Conservation (phyloP, 345 rosid genomes). For the Gossypium bickii region DNA sequence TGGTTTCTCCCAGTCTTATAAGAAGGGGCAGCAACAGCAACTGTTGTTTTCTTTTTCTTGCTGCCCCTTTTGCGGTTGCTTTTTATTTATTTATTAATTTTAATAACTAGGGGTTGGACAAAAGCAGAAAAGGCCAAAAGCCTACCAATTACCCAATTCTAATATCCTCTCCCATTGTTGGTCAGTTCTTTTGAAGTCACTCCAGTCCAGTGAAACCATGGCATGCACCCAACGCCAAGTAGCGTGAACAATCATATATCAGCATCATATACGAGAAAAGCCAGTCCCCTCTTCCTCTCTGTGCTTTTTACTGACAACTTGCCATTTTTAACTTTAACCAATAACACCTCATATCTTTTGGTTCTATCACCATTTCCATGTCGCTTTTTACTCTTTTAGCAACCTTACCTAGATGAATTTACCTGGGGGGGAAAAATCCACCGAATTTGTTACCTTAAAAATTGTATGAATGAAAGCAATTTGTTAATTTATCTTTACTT, state of each 20-base stretch:
- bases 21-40: slow-evolving; percentile 19
- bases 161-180: not conserved
- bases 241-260: not conserved
- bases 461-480: not conserved
- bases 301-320: not conserved
- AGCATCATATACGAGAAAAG: slow-evolving; percentile 23
- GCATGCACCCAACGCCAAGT: not conserved
- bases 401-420: not conserved
- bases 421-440: not conserved
- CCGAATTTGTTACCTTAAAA: not conserved
- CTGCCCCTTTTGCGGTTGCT: not conserved
- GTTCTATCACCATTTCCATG: not conserved
- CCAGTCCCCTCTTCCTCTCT: not conserved
- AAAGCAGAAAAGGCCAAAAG: slow-evolving; percentile 44
- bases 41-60: slow-evolving; percentile 8
- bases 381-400: not conserved
- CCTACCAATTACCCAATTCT: slow-evolving; percentile 20
- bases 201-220: not conserved
- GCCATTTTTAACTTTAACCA: not conserved
- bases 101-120: slow-evolving; percentile 22
- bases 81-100: not conserved
- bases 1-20: slow-evolving; percentile 28
- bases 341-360: not conserved
- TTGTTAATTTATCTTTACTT: not conserved
- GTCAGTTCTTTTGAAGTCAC: not conserved